Evolutionary conservation across 345 rosid species (phyloP).

Genomic region (Odontarrhena argentea): DNA sequence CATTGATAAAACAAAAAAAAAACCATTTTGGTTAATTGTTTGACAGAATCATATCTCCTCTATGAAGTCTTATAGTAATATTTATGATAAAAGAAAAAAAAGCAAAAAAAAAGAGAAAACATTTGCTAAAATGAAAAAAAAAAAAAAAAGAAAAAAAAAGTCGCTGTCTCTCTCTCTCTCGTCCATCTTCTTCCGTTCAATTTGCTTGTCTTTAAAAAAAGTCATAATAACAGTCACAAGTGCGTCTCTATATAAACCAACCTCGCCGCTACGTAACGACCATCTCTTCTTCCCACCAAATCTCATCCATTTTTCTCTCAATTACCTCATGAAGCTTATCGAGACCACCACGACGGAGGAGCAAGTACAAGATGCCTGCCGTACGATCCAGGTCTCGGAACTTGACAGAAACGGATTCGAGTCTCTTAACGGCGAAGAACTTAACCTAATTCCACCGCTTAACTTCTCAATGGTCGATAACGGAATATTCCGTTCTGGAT

Average conservation of each 20-base stretch:
- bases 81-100: too few relatives aligned
- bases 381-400: constrained; percentile 54
- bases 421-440: constrained; percentile 46
- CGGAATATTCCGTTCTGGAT: constrained; percentile 95
- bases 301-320: neutral
- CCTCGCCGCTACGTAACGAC: constrained; percentile 44
- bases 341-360: constrained; percentile 29
- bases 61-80: too few relatives aligned
- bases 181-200: neutral
- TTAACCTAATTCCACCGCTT: constrained; percentile 68
- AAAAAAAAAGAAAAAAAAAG: neutral
- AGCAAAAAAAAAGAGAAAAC: neutral
- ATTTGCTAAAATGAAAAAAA: neutral
- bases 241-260: constrained; percentile 39
- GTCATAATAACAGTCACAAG: constrained; percentile 23
- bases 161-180: neutral
- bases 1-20: too few relatives aligned
- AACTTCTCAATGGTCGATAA: constrained; percentile 96
- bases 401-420: constrained; percentile 47
- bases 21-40: too few relatives aligned
- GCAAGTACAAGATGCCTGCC: constrained; percentile 38
- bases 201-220: neutral
- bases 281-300: constrained; percentile 23
- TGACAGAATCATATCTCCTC: too few relatives aligned
- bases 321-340: constrained; percentile 27